Base-by-base conservation (phyloP, 129 eudicot genomes). In the Kitagawia praeruptora region DNA sequence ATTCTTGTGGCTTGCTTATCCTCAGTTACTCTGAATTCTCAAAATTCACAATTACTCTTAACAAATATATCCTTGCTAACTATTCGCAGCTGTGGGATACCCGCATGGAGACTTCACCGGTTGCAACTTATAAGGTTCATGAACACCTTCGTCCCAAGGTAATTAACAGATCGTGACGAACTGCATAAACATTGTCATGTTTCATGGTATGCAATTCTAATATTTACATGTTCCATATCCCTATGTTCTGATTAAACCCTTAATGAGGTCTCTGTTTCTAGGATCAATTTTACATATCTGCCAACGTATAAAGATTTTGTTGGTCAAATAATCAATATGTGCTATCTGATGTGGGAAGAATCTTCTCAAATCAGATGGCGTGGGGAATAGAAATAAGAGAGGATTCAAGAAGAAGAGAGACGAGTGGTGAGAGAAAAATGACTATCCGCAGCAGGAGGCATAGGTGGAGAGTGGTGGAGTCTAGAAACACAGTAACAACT, bases 101-200 rank as follows among this genome's bases (percentile, higher is more conserved):
- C 80, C 87, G 76, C 75, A 89, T 93, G 94, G 84, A 87, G 40
- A 61, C 77, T 11, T 74, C 85, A 63, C 98, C 96, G n/a, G 88
- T 91, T 77, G 92, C 87, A 72, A 91, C 87, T 15, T 90, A 86
- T 79, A 91, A 87, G 80, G 81, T 91, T 79, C 98, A 93, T 41
- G 98, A 93, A 81, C 87, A 89, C 79, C 93, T 91, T 70, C 90
- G 89, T 56, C 91, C 98, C 42, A 90, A 86, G 96, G 98, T 93
- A 80, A 77, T 31, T 84, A 82, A 23, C 53, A 51, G 46, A 41
- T 49, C 12, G 80, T 51, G 56, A 40, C 12, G 40, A 64, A 75
- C 40, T 12, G 79, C 61, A 23, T 3, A 47, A 14, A 3, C 13
- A 78, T 41, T 41, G 34, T 42, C 61, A 40, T 27, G 76, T 46